These are phyloP conservation scores for Scheffersomyces illinoinensis DNA, from an alignment of 1,139 yeast genomes.

Conservation along the genomic window DNA sequence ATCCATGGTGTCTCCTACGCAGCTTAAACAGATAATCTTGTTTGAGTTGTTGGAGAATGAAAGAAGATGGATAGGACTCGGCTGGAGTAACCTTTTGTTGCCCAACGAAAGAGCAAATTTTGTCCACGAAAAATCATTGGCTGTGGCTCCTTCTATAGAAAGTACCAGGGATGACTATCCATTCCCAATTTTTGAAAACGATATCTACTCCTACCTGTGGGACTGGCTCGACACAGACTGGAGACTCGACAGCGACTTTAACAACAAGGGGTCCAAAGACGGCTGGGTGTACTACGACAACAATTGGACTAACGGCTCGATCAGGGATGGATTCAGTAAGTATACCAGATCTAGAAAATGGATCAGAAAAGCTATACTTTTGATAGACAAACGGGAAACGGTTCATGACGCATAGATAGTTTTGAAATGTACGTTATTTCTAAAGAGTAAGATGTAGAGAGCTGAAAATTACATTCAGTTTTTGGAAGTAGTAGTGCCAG, in stretches of 20 bases:
- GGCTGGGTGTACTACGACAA: conserved; percentile 60
- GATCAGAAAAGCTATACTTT: conserved; percentile 48
- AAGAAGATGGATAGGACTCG: conserved; percentile 62
- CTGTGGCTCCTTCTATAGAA: conserved; percentile 31
- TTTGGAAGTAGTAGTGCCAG: background rate
- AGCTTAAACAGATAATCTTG: conserved; percentile 45
- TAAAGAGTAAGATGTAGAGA: background rate
- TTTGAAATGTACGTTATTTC: background rate
- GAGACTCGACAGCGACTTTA: conserved; percentile 41
- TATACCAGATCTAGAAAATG: conserved; percentile 55
- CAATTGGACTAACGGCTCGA: conserved; percentile 47
- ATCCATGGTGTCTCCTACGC: conserved; percentile 41
- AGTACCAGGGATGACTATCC: conserved; percentile 28
- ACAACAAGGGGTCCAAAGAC: conserved; percentile 32
- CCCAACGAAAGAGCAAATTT: conserved; percentile 54
- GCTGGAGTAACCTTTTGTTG: conserved; percentile 53
- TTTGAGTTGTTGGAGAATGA: conserved; percentile 59
- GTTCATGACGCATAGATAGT: conserved; percentile 19
- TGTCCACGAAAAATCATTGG: conserved; percentile 45
- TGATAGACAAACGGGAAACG: conserved; percentile 41
- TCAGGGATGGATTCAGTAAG: conserved; percentile 47
- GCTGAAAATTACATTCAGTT: background rate
- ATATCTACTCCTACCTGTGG: conserved; percentile 48
- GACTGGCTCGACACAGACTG: conserved; percentile 56
- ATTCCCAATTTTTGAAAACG: conserved; percentile 50